These are phyloP conservation scores for Xylariaceae sp. DNA, from an alignment of 2,329 filamentous ascomycete species.

Conservation along the genomic window DNA sequence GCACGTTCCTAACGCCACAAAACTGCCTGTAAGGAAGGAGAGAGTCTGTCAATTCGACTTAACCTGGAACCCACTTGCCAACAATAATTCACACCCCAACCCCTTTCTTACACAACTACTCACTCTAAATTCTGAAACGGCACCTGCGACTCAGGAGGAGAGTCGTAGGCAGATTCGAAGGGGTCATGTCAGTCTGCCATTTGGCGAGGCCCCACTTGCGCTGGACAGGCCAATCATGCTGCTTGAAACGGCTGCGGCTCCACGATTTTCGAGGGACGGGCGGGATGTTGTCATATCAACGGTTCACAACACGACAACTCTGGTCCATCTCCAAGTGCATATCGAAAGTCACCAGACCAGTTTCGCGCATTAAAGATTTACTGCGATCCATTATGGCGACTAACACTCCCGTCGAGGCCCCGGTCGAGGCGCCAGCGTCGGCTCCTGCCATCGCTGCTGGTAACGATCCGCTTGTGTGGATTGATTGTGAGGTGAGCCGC, in stretches of 20 bases:
- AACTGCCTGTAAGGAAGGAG: no score
- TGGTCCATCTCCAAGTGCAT: not conserved
- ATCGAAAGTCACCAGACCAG: not conserved
- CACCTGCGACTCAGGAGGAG: no score
- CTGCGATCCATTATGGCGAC: not conserved
- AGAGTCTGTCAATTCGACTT: no score
- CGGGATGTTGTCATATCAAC: not conserved
- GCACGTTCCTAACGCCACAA: no score
- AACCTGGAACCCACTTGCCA: no score
- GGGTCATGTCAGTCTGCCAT: not conserved
- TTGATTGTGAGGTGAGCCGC: constrained; percentile 42
- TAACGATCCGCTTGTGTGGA: constrained; percentile 23
- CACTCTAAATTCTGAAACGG: no score
- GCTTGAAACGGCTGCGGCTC: not conserved
- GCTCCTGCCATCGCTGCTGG: constrained; percentile 11
- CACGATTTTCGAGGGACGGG: not conserved
- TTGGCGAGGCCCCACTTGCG: not conserved
- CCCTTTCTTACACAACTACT: no score
- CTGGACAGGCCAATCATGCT: not conserved
- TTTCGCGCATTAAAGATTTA: not conserved
- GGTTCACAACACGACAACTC: no score
- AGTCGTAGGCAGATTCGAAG: no score
- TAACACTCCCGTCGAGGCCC: constrained; percentile 5
- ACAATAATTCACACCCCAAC: no score
- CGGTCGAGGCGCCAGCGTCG: not conserved